Evolutionary conservation across 1,284 basidiomycete genomes (phyloP).

Genomic region (Austroboletus rostrupii): DNA sequence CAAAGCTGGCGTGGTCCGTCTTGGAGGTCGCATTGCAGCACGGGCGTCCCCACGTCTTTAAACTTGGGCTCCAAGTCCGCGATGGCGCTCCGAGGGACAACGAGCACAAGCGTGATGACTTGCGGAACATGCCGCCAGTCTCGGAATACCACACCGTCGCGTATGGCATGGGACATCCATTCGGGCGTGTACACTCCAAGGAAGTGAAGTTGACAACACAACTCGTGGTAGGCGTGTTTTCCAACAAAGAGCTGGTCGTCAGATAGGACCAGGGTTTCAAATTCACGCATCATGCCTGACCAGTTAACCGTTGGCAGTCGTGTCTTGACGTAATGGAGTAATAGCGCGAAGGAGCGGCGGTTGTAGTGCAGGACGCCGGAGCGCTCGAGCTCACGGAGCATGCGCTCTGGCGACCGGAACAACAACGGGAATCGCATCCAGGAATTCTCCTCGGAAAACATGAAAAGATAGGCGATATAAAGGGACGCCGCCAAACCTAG

Average conservation of each 20-base stretch:
- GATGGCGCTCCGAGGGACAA: slow-evolving; percentile 19
- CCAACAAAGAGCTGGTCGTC: slow-evolving; percentile 32
- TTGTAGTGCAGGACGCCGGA: slow-evolving; percentile 20
- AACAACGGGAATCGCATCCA: neutral
- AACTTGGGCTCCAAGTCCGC: too few relatives aligned
- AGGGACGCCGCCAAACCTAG: slow-evolving; percentile 38
- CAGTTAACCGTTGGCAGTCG: slow-evolving; percentile 31
- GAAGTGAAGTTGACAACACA: slow-evolving; percentile 37
- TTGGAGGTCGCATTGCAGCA: too few relatives aligned
- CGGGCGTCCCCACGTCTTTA: too few relatives aligned
- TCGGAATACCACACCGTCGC: slow-evolving; percentile 9
- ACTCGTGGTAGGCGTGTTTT: slow-evolving; percentile 37
- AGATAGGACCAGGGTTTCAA: slow-evolving; percentile 26
- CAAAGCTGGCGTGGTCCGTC: too few relatives aligned
- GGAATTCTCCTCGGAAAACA: slow-evolving; percentile 36
- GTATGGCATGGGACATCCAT: neutral
- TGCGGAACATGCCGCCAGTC: slow-evolving; percentile 10
- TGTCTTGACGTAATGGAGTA: slow-evolving; percentile 30
- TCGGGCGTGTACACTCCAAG: slow-evolving; percentile 23
- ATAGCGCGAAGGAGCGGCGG: slow-evolving; percentile 39
- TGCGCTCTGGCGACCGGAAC: neutral
- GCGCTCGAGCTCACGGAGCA: neutral
- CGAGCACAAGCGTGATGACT: slow-evolving; percentile 21
- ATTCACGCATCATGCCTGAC: slow-evolving; percentile 27
- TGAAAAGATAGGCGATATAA: slow-evolving; percentile 41